A percentile compares a stretch with the other conserved stretches of the same genome.
Evolutionary conservation across 441 rosid species (phyloP).

Genomic region (Syzygium syzygioides): DNA sequence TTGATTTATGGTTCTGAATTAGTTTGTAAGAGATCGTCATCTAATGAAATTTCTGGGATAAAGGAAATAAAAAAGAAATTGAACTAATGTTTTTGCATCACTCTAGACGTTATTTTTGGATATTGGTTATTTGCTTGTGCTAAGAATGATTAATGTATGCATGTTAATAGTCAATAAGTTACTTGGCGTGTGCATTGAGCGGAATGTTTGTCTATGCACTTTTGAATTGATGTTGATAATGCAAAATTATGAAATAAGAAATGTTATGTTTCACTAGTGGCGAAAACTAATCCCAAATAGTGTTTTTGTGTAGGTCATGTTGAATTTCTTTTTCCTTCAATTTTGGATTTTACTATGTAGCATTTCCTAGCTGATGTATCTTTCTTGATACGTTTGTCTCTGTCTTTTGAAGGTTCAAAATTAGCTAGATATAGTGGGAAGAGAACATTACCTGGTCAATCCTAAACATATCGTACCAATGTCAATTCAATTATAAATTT

Average conservation of each 20-base stretch:
- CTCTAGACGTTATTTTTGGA: background rate
- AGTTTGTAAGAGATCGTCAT: background rate
- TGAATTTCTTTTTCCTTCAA: background rate
- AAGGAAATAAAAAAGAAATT: background rate
- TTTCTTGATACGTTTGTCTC: background rate
- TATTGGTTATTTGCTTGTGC: background rate
- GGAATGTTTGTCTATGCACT: background rate
- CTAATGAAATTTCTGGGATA: background rate
- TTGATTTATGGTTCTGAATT: background rate
- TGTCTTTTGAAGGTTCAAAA: background rate
- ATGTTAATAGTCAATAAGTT: background rate
- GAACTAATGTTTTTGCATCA: background rate
- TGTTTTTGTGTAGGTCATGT: background rate
- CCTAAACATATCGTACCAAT: background rate
- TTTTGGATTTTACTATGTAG: background rate
- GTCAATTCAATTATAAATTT: background rate
- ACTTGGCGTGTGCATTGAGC: background rate
- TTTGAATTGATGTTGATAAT: background rate
- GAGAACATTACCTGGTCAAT: background rate
- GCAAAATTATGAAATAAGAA: background rate
- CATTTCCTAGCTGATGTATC: background rate
- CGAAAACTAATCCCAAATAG: background rate
- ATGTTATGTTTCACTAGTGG: background rate
- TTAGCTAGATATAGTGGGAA: background rate
- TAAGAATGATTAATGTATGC: background rate